Evolutionary conservation across 140 eudicot genomes (phyloP), one percentile per base, ranked within the genome.

Genomic region (Stevia rebaudiana): DNA sequence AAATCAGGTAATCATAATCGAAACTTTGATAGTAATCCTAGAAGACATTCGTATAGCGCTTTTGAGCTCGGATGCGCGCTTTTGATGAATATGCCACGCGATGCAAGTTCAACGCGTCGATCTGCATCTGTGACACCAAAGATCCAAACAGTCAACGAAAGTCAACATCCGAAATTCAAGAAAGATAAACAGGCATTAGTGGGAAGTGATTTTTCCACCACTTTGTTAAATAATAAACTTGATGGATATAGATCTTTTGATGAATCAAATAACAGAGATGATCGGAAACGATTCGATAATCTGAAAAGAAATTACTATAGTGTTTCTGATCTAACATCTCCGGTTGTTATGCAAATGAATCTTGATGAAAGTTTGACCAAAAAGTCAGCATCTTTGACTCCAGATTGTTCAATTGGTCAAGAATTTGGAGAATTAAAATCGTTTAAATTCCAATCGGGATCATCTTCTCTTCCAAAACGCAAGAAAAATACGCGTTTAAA

Each of bases 11-110:
- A 57, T 18, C 58, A 59, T 30, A 59, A 40, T 74, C 68, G 37
- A 24, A 31, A 41, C 36, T 1, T n/a, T 8, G 21, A 56, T 16
- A 5, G 10, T 7, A 61, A 62, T 75, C 75, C 70, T 42, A 46
- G 79, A 74, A 67, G 79, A 63, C 79, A 75, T 52, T 75, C 79
- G 2, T 68, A 58, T 24, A 68, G 70, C 50, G 70, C 75, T 25
- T 51, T 59, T 16, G 79, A 75, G 52, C 69, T 75, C 4, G 75
- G 70, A 22, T 60, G 72, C 55, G 72, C 78, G 43, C 60, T 73
- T 73, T 5, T 73, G 66, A 41, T 64, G 41, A 56, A 73, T 43
- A 72, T 52, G 77, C 71, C 52, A 11, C 39, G 33, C 28, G 65
- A 72, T 1, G 37, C 46, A 63, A 72, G 65, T 13, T 16, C 6